Conservation (phyloP, 73 alveolate species). For the Blepharisma japonicum region DNA sequence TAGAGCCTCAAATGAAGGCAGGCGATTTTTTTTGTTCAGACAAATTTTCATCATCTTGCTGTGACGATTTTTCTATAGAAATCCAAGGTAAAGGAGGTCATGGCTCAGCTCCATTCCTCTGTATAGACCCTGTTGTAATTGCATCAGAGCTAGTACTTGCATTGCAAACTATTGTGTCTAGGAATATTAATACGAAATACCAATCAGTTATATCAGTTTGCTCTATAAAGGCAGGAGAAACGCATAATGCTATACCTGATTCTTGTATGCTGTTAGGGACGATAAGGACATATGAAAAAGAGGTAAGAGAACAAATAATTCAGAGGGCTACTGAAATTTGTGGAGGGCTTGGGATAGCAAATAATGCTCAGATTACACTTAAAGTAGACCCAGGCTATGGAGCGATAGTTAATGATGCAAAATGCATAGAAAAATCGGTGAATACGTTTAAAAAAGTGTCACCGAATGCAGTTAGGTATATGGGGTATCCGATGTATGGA, state of each 20-base stretch:
- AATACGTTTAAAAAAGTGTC: constrained; percentile 2
- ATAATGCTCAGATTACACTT: constrained; percentile 21
- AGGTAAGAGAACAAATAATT: constrained; percentile 21
- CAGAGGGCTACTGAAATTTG: constrained; percentile 32
- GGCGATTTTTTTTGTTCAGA: constrained; percentile 19
- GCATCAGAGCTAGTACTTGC: constrained; percentile 8
- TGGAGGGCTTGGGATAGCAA: constrained; percentile 25
- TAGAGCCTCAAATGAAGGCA: not conserved
- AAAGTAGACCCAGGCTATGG: not conserved
- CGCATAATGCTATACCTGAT: constrained; percentile 9
- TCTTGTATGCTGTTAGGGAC: constrained; percentile 34
- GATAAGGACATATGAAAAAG: constrained; percentile 29
- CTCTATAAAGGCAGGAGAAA: constrained; percentile 15
- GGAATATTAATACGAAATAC: constrained; percentile 8
- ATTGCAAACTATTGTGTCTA: not conserved
- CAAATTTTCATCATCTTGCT: constrained; percentile 11
- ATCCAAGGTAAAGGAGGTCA: constrained; percentile 40
- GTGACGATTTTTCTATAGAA: constrained; percentile 30
- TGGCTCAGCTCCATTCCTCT: constrained; percentile 28
- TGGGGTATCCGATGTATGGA: constrained; percentile 26
- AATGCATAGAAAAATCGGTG: constrained; percentile 9
- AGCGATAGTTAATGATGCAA: constrained; percentile 26
- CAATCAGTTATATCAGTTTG: constrained; percentile 14
- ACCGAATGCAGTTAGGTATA: not conserved
- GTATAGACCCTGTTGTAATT: constrained; percentile 32